Evolutionary conservation across 257 asterid species (phyloP), one percentile per base, ranked within the genome.

Genomic region (Solanum ossicruentum): DNA sequence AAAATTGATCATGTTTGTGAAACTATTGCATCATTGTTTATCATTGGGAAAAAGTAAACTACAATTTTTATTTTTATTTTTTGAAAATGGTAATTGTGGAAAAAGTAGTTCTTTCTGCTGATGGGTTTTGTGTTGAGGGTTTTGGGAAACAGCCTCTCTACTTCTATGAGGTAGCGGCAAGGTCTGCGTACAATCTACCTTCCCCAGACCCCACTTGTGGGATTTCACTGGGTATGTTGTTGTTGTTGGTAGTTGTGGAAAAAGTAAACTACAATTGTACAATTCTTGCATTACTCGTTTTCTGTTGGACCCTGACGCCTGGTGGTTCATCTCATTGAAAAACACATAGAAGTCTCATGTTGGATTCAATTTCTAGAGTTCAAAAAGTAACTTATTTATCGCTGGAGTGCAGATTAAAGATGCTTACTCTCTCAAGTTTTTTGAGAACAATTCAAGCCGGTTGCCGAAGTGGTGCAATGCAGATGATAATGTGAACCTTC

Each of bases 391-490:
- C 11, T 0, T 18, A 47, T 69, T 83, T 58, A 12, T 72, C 18
- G 73, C 75, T 39, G n/a, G 84, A 43, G 45, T 88, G 86, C 98
- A 96, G 99, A 93, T 96, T 87, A 94, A 93, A 90, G 99, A 96
- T 84, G 98, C 97, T 4, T 96, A 96, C 90, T 81, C 90, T 7
- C 91, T 96, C 84, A 96, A 92, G 69, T 87, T 93, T 82, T 94
- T 91, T 11, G 99, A 94, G 51, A 91, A 88, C 90, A 88, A 96
- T 86, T 87, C 93, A 51, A 92, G 95, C 85, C 95, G 90, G 28
- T 89, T 96, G 91, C 99, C 99, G 1, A 85, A 86, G 88, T 96
- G 99, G 99, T 96, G 99, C 93, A 94, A 93, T 67, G 96, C 93
- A 7, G 96, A 88, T 79, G 99, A 95, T 91, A 90, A 90, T 0